Evolutionary conservation across 352 stramenopile species (phyloP), one percentile per base, ranked within the genome.

Genomic region (Pythium utonaiense): DNA sequence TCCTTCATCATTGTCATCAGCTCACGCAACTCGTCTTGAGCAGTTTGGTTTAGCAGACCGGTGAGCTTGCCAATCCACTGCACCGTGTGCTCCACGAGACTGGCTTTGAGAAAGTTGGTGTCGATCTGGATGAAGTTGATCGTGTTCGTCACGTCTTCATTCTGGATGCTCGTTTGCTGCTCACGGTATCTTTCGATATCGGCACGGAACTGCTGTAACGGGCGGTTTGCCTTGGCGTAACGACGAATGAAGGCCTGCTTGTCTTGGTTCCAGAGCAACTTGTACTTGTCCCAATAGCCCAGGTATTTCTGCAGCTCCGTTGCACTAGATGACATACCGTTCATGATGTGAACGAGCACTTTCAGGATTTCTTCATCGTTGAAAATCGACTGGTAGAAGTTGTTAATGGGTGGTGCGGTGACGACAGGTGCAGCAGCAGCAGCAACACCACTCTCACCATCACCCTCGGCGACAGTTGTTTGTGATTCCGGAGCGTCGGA

Each of bases 101-200:
- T 88, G 6, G 82, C 73, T 62, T 98, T 98, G 40, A 98, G 68
- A 36, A 88, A 89, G 33, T 95, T 95, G 19, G 89, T 98, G 70
- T 98, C 93, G 61, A 98, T 95, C 60, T 97, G 88, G 44, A 98
- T 97, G 48, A 98, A 98, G 66, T 98, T 98, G 64, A 98, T 97
- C 17, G 83, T 96, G 68, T 97, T 95, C 2, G 79, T 95, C 25
- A 95, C 58, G 40, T 97, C 88, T 75, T 98, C 91, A 13, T 91
- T 95, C 54, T 96, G 77, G 55, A 98, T 98, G 38, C 89, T 93
- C 3, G 79, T 81, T 63, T 98, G 90, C 58, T 96, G 86, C 54
- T 97, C 89, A 30, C 83, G 83, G 60, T 97, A 97, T 1, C 89
- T 80, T 52, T 93, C 83, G 59, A 98, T 97, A 57, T 98, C 93